Evolutionary conservation across 345 rosid genomes (phyloP).

Genomic region (Aegle marmelos): DNA sequence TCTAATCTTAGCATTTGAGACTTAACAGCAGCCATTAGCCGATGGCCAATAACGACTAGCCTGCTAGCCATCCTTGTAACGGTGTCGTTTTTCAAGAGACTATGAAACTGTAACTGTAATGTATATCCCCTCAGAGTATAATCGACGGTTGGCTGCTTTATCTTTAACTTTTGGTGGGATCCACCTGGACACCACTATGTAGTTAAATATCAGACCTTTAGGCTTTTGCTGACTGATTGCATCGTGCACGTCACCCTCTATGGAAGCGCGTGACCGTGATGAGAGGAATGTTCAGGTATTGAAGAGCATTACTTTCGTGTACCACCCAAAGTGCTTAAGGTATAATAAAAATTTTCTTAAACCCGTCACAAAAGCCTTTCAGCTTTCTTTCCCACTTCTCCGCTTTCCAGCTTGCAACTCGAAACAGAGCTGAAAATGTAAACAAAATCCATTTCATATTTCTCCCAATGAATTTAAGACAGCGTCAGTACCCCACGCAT

Average conservation of each 20-base stretch:
- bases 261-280: not conserved
- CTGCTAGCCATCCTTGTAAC: not conserved
- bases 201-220: not conserved
- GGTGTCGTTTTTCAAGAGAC: not conserved
- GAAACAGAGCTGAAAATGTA: not conserved
- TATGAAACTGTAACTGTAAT: too few relatives aligned
- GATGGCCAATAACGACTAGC: not conserved
- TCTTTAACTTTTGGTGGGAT: not conserved
- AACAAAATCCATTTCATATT: not conserved
- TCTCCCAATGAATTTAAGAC: constrained; percentile 29
- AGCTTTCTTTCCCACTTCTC: not conserved
- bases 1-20: not conserved
- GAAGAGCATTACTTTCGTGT: not conserved
- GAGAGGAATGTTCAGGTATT: not conserved
- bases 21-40: too few relatives aligned
- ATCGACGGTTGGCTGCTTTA: too few relatives aligned
- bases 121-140: too few relatives aligned
- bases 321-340: not conserved
- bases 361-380: not conserved
- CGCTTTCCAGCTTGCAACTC: not conserved
- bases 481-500: constrained; percentile 35
- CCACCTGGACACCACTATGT: not conserved
- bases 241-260: not conserved
- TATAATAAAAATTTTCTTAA: not conserved
- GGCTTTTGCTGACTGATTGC: not conserved